Evolutionary conservation across 116 monocot species (phyloP).

Genomic region (Iris pallida): DNA sequence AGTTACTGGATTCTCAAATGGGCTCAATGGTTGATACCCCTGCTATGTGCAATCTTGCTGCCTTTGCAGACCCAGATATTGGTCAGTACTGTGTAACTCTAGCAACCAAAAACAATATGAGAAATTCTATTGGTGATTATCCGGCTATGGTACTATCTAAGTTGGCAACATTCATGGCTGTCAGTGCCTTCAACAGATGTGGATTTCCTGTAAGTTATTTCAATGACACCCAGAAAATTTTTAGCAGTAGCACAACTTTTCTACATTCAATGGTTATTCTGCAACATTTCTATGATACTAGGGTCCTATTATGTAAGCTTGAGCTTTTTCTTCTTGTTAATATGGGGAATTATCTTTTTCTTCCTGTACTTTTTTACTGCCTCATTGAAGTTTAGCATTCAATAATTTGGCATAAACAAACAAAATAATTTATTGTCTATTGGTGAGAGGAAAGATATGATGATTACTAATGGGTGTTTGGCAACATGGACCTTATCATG

Average conservation of each 20-base stretch:
- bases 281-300: no score
- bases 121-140: conserved; percentile 63
- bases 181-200: conserved; percentile 61
- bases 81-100: conserved; percentile 63
- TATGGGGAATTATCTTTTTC: neutral
- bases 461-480: no score
- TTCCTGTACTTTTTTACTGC: neutral
- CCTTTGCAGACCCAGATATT: conserved; percentile 60
- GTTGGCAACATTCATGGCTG: conserved; percentile 46
- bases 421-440: no score
- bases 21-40: conserved; percentile 14
- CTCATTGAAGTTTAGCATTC: neutral
- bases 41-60: conserved; percentile 16
- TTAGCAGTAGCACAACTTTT: neutral
- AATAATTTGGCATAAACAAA: neutral
- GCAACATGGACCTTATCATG: no score
- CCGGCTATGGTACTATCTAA: conserved; percentile 41
- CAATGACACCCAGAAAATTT: neutral
- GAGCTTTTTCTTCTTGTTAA: neutral
- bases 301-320: no score
- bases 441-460: no score
- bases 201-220: conserved; percentile 81
- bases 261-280: neutral
- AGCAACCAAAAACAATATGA: conserved; percentile 65
- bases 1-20: conserved; percentile 24